Percentiles rank a stretch among this genome's conserved stretches.
Evolutionary conservation across 495 filamentous ascomycete species (phyloP).

Genomic region (Hypoxylon rickii): DNA sequence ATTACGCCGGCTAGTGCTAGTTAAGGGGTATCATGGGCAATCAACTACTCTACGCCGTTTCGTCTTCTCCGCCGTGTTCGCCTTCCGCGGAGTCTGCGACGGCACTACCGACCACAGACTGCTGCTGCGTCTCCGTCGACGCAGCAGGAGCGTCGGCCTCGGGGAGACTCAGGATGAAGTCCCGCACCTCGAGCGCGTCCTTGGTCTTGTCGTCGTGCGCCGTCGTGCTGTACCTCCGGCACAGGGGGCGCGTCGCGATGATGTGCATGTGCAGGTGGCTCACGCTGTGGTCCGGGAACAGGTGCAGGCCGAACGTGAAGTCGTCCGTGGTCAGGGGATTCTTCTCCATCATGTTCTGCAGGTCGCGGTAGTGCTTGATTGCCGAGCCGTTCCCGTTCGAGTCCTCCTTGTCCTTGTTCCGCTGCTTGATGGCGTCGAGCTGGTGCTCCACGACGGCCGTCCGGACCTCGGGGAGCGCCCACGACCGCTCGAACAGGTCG

Average conservation of each 20-base stretch:
- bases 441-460: conserved; percentile 5
- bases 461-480: background rate
- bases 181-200: conserved; percentile 24
- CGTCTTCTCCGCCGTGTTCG: background rate
- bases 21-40: background rate
- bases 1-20: too few species aligned
- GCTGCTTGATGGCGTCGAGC: background rate
- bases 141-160: background rate
- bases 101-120: too few species aligned
- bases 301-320: conserved; percentile 40
- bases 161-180: background rate
- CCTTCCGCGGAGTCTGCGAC: too few species aligned
- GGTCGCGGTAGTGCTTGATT: background rate
- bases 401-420: background rate
- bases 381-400: background rate
- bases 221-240: conserved; percentile 27
- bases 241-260: conserved; percentile 19
- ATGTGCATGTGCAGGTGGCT: conserved; percentile 44
- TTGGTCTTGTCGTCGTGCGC: conserved; percentile 40
- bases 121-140: too few species aligned
- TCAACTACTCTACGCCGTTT: background rate
- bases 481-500: conserved; percentile 23
- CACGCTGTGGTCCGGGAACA: conserved; percentile 35
- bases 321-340: conserved; percentile 28
- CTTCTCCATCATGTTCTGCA: background rate